A percentile compares a stretch with the other conserved stretches of the same genome.
Conservation (phyloP, 352 stramenopile genomes). For the Pythium sukuiense region DNA sequence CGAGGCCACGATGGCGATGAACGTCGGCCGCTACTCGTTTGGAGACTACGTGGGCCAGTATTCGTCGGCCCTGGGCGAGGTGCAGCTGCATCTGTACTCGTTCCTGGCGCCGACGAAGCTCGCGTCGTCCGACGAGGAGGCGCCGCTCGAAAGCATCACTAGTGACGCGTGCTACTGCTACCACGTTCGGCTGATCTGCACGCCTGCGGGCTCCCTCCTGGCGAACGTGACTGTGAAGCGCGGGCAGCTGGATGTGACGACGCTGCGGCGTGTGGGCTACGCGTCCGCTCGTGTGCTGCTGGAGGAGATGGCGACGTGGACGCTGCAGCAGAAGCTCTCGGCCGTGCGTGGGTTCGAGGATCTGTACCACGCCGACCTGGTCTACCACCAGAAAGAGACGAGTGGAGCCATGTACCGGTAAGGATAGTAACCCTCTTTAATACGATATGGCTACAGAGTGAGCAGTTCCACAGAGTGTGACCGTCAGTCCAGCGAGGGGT, state of each 20-base stretch:
- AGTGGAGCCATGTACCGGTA: neutral
- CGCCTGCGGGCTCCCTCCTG: neutral
- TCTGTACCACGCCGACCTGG: constrained; percentile 5
- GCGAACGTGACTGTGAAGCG: constrained; percentile 13
- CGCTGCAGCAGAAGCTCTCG: constrained; percentile 18
- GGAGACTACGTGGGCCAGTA: constrained; percentile 22
- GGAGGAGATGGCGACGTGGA: constrained; percentile 15
- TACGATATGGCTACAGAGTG: constrained; percentile 6
- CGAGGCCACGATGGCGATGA: constrained; percentile 14
- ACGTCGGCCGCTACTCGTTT: constrained; percentile 11
- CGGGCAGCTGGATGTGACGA: constrained; percentile 6
- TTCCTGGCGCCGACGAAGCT: constrained; percentile 14
- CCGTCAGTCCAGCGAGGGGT: too few species aligned
- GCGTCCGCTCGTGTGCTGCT: constrained; percentile 10
- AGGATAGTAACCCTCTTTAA: neutral
- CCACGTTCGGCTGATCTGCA: constrained; percentile 12
- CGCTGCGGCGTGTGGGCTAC: constrained; percentile 14
- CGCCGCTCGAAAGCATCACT: constrained; percentile 5
- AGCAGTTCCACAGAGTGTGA: neutral
- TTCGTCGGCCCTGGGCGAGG: constrained; percentile 3
- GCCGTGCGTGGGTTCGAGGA: constrained; percentile 12
- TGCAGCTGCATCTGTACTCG: constrained; percentile 17
- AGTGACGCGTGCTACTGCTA: constrained; percentile 14
- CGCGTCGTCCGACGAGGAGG: neutral
- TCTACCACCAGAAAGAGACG: neutral